Evolutionary conservation across 495 filamentous ascomycete species (phyloP), one percentile per base, ranked within the genome.

Genomic region (Aspergillus hancockii): DNA sequence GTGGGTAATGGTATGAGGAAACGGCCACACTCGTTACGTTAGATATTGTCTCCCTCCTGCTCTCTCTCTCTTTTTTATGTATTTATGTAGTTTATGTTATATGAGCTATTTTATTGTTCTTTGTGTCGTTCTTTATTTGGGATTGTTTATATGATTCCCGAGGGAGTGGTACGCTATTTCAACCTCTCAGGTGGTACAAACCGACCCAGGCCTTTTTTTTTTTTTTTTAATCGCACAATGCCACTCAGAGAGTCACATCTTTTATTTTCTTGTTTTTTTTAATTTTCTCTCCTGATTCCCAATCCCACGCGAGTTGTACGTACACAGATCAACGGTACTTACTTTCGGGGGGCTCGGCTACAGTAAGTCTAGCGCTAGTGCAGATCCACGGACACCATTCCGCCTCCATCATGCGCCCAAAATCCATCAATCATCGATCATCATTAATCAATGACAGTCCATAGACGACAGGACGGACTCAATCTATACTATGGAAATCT

Each of bases 341-440:
- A 55, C 58, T 58, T 55, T 49, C 56, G 23, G 45, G 57, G 52
- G 54, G 56, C 59, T 67, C 65, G 65, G 65, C 59, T 63, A 64
- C 56, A 67, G 60, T 57, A 61, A 58, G 58, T 58, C 58, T 60
- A 49, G 55, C 59, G 52, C 60, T 68, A 68, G 66, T 68, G 66
- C 66, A 68, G 66, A 68, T 68, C 66, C 55, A 65, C 61, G 58
- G 63, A 68, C 63, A 61, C 60, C 58, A 58, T 55, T 63, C 54
- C 57, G 60, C 55, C 43, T 61, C 57, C 55, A 59, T 59, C 51
- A 57, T 63, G 59, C 51, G 57, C 59, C 67, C 56, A 50, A 49
- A 54, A 54, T 41, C 54, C 52, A 53, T 57, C 53, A 66, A 55
- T 70, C 62, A 72, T 70, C 64, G 67, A 72, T 71, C 69, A 60